Percentiles rank a stretch among this genome's conserved stretches.
Evolutionary conservation across 495 filamentous ascomycete species (phyloP).

Genomic region (Parachaetomium inaequale): DNA sequence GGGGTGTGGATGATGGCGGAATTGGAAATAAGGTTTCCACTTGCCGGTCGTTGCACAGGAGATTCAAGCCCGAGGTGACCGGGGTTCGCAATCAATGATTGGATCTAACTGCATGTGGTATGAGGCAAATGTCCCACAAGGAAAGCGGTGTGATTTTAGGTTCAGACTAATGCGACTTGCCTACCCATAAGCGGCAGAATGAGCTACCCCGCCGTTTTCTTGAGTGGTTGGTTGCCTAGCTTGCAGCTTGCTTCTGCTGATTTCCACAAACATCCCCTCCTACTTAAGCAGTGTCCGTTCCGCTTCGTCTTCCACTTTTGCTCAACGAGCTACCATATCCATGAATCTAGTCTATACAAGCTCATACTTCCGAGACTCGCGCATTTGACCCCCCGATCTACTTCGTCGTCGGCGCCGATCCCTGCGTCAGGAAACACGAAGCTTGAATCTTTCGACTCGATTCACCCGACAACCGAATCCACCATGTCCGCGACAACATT

Average conservation of each 20-base stretch:
- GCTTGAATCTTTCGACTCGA: neutral
- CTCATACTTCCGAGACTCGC: too few relatives aligned
- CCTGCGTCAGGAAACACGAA: too few relatives aligned
- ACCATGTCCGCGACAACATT: slow-evolving; percentile 32
- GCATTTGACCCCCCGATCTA: neutral
- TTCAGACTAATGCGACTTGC: neutral
- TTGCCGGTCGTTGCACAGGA: too few relatives aligned
- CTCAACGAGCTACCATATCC: too few relatives aligned
- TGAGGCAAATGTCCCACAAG: neutral
- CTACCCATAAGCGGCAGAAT: slow-evolving; percentile 13
- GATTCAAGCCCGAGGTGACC: neutral
- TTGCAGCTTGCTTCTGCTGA: neutral
- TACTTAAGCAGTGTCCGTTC: neutral
- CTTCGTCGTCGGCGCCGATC: too few relatives aligned
- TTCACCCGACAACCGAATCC: neutral
- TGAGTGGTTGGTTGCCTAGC: too few relatives aligned
- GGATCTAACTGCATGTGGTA: neutral
- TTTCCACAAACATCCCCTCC: neutral
- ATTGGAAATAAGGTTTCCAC: too few relatives aligned
- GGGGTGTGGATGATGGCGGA: too few relatives aligned
- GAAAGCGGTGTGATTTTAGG: neutral
- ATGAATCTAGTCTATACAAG: too few relatives aligned
- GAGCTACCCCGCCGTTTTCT: neutral
- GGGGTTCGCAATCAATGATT: neutral
- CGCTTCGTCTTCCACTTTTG: too few relatives aligned